Conservation (phyloP, 2,329 filamentous ascomycete genomes). For the Diaporthe longicolla region DNA sequence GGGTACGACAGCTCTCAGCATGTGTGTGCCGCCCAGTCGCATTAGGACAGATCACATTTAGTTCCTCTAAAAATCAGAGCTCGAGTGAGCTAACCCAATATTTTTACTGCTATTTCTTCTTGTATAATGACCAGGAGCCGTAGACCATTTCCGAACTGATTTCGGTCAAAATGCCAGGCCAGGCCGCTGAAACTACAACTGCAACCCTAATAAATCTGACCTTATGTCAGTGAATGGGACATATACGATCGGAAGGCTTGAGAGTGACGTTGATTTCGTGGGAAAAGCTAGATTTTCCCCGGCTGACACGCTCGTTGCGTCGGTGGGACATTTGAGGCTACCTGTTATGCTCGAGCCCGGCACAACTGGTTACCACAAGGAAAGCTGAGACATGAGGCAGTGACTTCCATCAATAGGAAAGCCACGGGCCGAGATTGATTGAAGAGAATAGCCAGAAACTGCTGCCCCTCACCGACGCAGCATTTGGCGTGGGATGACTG, state of each 20-base stretch:
- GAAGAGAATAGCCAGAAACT: not conserved
- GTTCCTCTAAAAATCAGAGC: not conserved
- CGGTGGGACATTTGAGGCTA: not conserved
- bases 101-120: too few species aligned
- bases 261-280: not conserved
- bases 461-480: constrained; percentile 18
- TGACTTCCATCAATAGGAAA: not conserved
- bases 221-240: not conserved
- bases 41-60: not conserved
- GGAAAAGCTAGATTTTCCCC: not conserved
- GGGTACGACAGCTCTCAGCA: too few species aligned
- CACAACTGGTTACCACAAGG: not conserved
- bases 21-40: not conserved
- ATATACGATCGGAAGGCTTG: too few species aligned
- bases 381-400: not conserved
- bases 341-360: not conserved
- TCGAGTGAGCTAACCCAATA: not conserved
- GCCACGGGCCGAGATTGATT: too few species aligned
- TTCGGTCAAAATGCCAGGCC: not conserved
- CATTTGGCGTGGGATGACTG: constrained; percentile 7
- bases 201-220: not conserved
- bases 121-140: not conserved
- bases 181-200: not conserved
- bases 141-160: not conserved
- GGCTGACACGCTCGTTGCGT: not conserved